A percentile compares a stretch with the other conserved stretches of the same genome.
These are phyloP conservation scores for Coccomyxa sp. DNA, from an alignment of 139 green algal genomes.

Conservation along the genomic window DNA sequence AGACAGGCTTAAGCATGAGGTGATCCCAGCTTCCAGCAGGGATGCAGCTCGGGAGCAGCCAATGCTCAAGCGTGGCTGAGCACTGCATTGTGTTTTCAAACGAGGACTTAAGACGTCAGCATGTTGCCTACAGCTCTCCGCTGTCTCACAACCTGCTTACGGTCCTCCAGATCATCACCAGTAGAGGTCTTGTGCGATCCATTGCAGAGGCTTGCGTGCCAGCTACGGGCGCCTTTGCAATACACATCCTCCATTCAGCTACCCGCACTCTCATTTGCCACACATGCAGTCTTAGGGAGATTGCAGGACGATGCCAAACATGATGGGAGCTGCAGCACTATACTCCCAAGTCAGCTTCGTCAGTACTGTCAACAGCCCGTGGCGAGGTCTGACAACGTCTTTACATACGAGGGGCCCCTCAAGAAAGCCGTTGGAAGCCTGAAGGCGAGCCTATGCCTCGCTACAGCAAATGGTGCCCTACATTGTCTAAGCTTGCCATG, in stretches of 20 bases:
- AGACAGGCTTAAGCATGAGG: too few species aligned
- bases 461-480: not conserved
- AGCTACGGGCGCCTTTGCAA: not conserved
- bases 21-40: too few species aligned
- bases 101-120: too few species aligned
- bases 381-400: not conserved
- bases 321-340: too few species aligned
- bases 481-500: not conserved
- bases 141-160: not conserved
- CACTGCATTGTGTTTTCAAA: too few species aligned
- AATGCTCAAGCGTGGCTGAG: too few species aligned
- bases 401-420: constrained; percentile 11
- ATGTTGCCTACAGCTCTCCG: not conserved
- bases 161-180: not conserved
- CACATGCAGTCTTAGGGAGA: not conserved
- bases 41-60: too few species aligned
- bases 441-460: constrained; percentile 3
- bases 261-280: not conserved
- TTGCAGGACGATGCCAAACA: not conserved
- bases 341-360: not conserved
- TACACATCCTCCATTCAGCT: not conserved
- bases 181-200: not conserved
- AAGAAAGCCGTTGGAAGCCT: constrained; percentile 4
- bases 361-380: not conserved
- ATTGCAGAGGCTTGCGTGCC: not conserved